A percentile compares a stretch with the other conserved stretches of the same genome.
Conservation (phyloP, 441 rosid species). For the Brassica balearica region DNA sequence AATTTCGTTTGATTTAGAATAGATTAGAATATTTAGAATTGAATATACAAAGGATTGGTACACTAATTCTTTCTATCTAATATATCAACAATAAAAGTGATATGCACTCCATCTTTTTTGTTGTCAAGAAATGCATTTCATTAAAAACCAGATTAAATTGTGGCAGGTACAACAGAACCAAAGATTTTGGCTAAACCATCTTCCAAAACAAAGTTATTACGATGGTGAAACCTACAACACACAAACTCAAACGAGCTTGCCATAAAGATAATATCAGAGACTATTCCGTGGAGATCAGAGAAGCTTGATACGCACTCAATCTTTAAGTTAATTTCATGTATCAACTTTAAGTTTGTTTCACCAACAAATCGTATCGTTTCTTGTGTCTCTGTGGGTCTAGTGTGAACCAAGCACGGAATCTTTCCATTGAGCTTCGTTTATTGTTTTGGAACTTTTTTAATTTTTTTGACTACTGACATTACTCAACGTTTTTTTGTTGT, state of each 20-base stretch:
- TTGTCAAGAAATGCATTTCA: no score
- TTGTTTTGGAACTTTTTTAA: neutral
- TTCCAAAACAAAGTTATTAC: no score
- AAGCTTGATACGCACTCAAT: neutral
- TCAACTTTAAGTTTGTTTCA: neutral
- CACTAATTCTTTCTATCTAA: neutral
- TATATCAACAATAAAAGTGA: conserved; percentile 2
- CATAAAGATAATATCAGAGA: no score
- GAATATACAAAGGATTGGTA: neutral
- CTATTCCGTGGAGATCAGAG: no score
- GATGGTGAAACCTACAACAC: no score
- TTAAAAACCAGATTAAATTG: no score
- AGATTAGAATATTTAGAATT: neutral
- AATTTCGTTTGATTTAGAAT: conserved; percentile 12
- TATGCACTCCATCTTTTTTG: neutral
- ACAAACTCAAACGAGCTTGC: no score
- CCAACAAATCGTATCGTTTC: neutral
- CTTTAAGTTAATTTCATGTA: neutral
- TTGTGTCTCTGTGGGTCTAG: neutral
- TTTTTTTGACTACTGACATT: no score
- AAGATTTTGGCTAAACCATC: no score
- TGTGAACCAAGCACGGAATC: neutral
- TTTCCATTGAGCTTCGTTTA: neutral
- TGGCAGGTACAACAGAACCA: no score
- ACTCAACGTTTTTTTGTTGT: no score